Base-by-base conservation (phyloP, 371 early-diverging fungal genomes). In the Syncephalis fuscata region DNA sequence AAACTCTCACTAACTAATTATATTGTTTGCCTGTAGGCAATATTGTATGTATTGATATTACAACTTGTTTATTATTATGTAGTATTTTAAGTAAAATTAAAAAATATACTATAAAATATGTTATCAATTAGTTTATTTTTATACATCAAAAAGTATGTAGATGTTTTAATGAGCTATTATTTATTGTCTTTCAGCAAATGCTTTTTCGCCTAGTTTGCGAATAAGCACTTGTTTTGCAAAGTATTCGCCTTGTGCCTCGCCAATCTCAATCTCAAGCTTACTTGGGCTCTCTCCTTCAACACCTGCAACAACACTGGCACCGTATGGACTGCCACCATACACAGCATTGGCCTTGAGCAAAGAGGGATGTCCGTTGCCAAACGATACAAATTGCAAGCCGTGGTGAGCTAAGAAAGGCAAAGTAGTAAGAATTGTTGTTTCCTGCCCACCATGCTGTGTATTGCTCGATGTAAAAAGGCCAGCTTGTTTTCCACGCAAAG, bases 301-400 rank as follows among this genome's bases (percentile, higher is more conserved):
- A 20, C 58, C 61, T 22, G 16, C 48, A 21, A 48, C 39, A 5
- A 39, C 39, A 14, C 15, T 14, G 21, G 48, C 48, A 21, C 48
- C 91, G 62, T 74, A 88, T 14, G 85, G 68, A 44, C 70, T 66
- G 8, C 82, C 83, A 54, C 86, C 86, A 25, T 73, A 50, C 17
- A 73, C 65, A 45, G 63, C 74, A 24, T 55, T 53, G 48, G 62
- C 70, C 44, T 74, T 70, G 46, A 61, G 63, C 41, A 77, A 46
- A 19, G 65, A 45, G 15, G 73, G 55, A 51, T 65, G 66, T 8
- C 66, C 60, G 46, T 64, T 76, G 3, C 83, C 83, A 46, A 87
- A 60, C 1, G 89, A 85, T 10, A 88, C 83, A 50, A 72, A 88
- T 45, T 71, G 63, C 49, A 88, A 69, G 3, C 88, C 90, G 49